Percentiles rank a stretch among this genome's conserved stretches.
These are phyloP conservation scores for Diaporthe sp. DNA, from an alignment of 2,329 filamentous ascomycete species.

Conservation along the genomic window DNA sequence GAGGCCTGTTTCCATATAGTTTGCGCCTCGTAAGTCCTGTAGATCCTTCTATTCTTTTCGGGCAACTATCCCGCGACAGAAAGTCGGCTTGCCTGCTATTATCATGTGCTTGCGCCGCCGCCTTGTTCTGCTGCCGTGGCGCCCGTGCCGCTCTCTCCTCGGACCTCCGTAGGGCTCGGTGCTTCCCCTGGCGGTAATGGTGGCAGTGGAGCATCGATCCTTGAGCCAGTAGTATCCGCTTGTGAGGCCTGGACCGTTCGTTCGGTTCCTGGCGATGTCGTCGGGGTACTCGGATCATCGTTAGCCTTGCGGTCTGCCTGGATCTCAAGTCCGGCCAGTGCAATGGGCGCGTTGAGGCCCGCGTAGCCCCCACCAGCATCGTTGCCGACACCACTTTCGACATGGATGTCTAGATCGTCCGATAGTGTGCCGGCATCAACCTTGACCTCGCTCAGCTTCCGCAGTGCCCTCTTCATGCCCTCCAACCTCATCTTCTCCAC, in stretches of 20 bases:
- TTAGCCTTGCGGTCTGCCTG: slow-evolving; percentile 30
- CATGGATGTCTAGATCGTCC: neutral
- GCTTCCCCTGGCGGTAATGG: slow-evolving; percentile 1
- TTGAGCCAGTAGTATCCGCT: neutral
- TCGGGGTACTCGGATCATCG: slow-evolving; percentile 3
- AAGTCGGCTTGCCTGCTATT: neutral
- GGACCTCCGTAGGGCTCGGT: neutral
- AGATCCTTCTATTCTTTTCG: slow-evolving; percentile 17
- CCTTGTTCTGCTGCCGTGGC: neutral
- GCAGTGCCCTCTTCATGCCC: slow-evolving; percentile 82
- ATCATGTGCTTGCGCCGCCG: neutral
- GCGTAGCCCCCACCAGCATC: slow-evolving; percentile 7
- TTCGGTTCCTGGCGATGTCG: neutral
- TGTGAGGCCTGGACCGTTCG: slow-evolving; percentile 23
- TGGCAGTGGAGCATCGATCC: slow-evolving; percentile 15
- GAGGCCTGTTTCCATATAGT: neutral
- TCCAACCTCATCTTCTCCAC: slow-evolving; percentile 84
- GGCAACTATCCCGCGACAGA: neutral
- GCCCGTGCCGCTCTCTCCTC: neutral
- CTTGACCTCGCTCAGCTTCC: slow-evolving; percentile 63
- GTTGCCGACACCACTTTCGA: neutral
- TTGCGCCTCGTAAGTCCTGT: slow-evolving; percentile 22
- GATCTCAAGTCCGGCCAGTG: slow-evolving; percentile 38
- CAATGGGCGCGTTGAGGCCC: slow-evolving; percentile 26
- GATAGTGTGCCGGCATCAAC: neutral